Percentiles rank a stretch among this genome's conserved stretches.
phyloP scores from a whole-genome alignment of 345 rosid species.

The Pistacia vera region DNA sequence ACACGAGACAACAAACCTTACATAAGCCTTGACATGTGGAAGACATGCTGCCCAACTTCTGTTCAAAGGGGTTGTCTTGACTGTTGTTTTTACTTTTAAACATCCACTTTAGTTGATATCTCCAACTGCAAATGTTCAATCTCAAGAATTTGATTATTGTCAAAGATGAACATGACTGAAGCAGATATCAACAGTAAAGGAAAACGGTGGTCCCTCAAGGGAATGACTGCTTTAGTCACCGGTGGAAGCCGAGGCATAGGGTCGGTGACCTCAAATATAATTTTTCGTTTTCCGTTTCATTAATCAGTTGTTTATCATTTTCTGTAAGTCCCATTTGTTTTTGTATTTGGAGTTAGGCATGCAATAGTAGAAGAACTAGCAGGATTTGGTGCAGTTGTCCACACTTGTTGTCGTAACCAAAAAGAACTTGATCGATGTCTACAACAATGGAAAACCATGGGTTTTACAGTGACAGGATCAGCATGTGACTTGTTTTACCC shows the following conservation, averaged over 20 bases:
- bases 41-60: background rate
- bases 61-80: background rate
- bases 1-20: background rate
- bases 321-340: background rate
- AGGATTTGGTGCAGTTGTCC: slow-evolving; percentile 9
- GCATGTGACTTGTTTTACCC: slow-evolving; percentile 38
- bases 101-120: background rate
- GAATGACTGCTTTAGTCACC: slow-evolving; percentile 32
- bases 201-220: slow-evolving; percentile 29
- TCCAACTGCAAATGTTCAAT: background rate
- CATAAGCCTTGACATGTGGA: background rate
- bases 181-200: background rate
- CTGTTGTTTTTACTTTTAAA: background rate
- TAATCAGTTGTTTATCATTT: background rate
- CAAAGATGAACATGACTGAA: background rate
- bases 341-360: background rate
- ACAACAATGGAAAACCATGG: slow-evolving; percentile 45
- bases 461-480: slow-evolving; percentile 53
- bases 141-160: background rate
- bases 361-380: slow-evolving; percentile 17
- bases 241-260: slow-evolving; percentile 36
- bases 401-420: slow-evolving; percentile 12
- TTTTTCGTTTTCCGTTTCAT: background rate
- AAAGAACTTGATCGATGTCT: slow-evolving; percentile 6
- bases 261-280: background rate